Conservation (phyloP, 169 alveolate species). For the Plasmodium reichenowi region DNA sequence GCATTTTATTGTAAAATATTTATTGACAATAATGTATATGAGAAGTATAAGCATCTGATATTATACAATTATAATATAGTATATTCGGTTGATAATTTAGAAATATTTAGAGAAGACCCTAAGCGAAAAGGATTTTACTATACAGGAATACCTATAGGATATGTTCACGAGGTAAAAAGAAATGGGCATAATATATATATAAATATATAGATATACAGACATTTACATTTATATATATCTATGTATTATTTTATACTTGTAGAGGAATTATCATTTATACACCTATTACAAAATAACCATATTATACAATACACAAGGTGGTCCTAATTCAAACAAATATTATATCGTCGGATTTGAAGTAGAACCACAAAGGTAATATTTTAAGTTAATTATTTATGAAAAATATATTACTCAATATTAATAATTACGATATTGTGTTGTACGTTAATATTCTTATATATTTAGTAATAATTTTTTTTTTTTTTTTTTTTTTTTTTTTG, state of each 20-base stretch:
- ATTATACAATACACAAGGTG: constrained; percentile 39
- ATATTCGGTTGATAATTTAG: constrained; percentile 45
- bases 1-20: constrained; percentile 41
- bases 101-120: constrained; percentile 53
- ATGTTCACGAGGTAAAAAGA: constrained; percentile 31
- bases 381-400: not conserved
- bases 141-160: constrained; percentile 70
- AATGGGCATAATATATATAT: not conserved
- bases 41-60: constrained; percentile 42
- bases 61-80: constrained; percentile 51
- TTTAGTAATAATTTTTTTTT: too few relatives aligned
- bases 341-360: constrained; percentile 88
- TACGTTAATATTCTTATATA: too few relatives aligned
- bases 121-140: constrained; percentile 43
- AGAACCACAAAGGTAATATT: constrained; percentile 77
- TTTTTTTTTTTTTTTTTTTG: too few relatives aligned
- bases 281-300: constrained; percentile 77
- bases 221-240: not conserved
- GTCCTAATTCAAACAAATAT: constrained; percentile 33
- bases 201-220: not conserved
- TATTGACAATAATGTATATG: constrained; percentile 41
- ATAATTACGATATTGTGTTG: too few relatives aligned
- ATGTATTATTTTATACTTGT: constrained; percentile 6
- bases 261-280: constrained; percentile 64
- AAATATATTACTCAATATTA: too few relatives aligned